These are phyloP conservation scores for Geotrichum carabidarum DNA, from an alignment of 1,139 yeast species.

Conservation along the genomic window DNA sequence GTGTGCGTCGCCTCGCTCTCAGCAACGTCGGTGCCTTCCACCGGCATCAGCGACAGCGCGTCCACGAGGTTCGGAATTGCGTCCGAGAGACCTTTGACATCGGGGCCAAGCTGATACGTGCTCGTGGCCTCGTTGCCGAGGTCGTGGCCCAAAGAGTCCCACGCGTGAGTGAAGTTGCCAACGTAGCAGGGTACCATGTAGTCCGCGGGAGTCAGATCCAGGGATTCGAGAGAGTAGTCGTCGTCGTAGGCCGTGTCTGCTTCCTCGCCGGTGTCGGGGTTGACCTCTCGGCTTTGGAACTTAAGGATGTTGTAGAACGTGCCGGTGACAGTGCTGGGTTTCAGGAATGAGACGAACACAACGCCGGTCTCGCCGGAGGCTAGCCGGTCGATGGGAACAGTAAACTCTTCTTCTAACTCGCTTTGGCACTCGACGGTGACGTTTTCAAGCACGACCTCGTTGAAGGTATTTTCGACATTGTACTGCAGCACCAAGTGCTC, in stretches of 20 bases:
- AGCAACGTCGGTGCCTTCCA: constrained; percentile 74
- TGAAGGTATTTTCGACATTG: constrained; percentile 77
- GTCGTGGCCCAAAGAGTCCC: constrained; percentile 48
- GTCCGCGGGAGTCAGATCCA: constrained; percentile 75
- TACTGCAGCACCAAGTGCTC: constrained; percentile 79
- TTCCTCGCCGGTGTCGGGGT: constrained; percentile 66
- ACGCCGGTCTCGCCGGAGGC: constrained; percentile 67
- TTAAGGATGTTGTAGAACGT: constrained; percentile 67
- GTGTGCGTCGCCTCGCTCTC: constrained; percentile 57
- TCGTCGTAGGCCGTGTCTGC: constrained; percentile 88
- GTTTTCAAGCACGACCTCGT: constrained; percentile 69
- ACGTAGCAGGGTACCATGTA: constrained; percentile 72
- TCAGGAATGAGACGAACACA: constrained; percentile 72
- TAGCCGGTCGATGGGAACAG: constrained; percentile 67
- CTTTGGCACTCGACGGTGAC: constrained; percentile 58
- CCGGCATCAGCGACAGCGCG: constrained; percentile 57
- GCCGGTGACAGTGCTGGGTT: constrained; percentile 46
- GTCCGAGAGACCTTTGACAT: constrained; percentile 38
- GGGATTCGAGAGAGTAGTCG: constrained; percentile 84
- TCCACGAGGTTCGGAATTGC: constrained; percentile 45
- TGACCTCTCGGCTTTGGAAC: constrained; percentile 75
- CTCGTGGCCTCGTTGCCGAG: constrained; percentile 54
- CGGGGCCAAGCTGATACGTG: constrained; percentile 52
- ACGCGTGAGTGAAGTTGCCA: constrained; percentile 67
- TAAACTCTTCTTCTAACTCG: constrained; percentile 57